Conservation (phyloP, 2,329 filamentous ascomycete species). For the Colletotrichum shisoi region DNA sequence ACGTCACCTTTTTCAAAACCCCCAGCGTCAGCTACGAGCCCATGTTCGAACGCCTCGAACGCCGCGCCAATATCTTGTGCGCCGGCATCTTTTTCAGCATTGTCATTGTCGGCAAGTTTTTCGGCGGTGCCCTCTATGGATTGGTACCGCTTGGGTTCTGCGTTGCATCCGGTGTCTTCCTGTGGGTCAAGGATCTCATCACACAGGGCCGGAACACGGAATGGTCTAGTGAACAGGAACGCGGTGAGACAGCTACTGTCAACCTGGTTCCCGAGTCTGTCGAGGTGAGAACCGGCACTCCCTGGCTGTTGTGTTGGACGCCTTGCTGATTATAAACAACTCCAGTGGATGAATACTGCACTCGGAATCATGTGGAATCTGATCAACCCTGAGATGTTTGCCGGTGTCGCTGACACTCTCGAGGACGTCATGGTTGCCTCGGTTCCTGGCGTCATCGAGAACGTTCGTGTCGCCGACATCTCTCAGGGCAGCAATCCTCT, state of each 20-base stretch:
- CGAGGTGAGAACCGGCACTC: slow-evolving; percentile 52
- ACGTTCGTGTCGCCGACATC: slow-evolving; percentile 93
- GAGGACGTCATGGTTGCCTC: slow-evolving; percentile 95
- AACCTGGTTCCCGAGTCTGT: slow-evolving; percentile 94
- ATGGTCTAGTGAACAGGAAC: slow-evolving; percentile 85
- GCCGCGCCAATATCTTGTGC: slow-evolving; percentile 74
- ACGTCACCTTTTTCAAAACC: slow-evolving; percentile 93
- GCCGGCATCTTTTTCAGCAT: slow-evolving; percentile 75
- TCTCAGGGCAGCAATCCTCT: slow-evolving; percentile 92
- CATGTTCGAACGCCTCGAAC: slow-evolving; percentile 80
- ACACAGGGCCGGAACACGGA: slow-evolving; percentile 82
- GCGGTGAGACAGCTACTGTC: slow-evolving; percentile 83
- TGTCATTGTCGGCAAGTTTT: slow-evolving; percentile 77
- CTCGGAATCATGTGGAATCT: slow-evolving; percentile 86
- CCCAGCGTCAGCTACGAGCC: slow-evolving; percentile 89
- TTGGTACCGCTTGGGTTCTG: slow-evolving; percentile 77
- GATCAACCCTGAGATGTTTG: slow-evolving; percentile 94
- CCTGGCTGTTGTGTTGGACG: too few species aligned
- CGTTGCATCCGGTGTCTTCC: slow-evolving; percentile 78
- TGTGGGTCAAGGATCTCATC: slow-evolving; percentile 90
- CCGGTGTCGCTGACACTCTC: slow-evolving; percentile 83
- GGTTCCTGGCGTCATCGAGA: slow-evolving; percentile 88
- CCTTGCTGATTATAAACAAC: slow-evolving; percentile 44
- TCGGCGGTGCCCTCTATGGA: slow-evolving; percentile 79
- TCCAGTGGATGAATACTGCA: slow-evolving; percentile 88